Conservation (phyloP, 371 early-diverging fungal species). For the Nematocida sp. region DNA sequence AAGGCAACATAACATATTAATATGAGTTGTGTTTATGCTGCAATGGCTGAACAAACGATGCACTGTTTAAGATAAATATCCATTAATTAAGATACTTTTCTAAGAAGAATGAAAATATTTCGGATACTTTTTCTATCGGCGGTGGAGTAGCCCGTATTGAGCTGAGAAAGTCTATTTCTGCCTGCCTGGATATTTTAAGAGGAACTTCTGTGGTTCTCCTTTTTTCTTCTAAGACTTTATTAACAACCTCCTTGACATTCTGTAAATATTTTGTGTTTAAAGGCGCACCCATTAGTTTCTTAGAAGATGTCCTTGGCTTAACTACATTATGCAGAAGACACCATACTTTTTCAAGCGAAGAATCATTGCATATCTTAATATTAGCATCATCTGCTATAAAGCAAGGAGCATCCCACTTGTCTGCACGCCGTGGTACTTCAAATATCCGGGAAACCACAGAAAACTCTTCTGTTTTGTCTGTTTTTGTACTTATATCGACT, state of each 20-base stretch:
- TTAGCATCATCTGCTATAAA: background rate
- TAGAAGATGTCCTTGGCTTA: conserved; percentile 30
- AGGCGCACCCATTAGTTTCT: conserved; percentile 16
- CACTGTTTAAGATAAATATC: background rate
- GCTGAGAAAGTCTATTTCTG: conserved; percentile 28
- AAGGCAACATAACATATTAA: no score
- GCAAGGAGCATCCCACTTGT: conserved; percentile 57
- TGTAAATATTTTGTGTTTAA: conserved; percentile 17
- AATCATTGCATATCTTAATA: conserved; percentile 1
- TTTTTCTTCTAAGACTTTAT: conserved; percentile 12
- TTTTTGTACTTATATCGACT: background rate
- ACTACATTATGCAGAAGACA: background rate
- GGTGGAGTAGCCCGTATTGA: conserved; percentile 27
- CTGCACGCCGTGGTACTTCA: conserved; percentile 24
- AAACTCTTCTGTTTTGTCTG: conserved; percentile 12
- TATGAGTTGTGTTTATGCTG: no score
- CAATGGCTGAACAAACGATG: no score
- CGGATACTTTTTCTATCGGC: background rate
- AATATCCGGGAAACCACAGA: conserved; percentile 27
- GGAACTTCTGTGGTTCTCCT: conserved; percentile 26
- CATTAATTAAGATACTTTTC: conserved; percentile 26
- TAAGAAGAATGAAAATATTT: conserved; percentile 26
- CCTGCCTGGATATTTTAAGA: conserved; percentile 26
- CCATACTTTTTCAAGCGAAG: background rate
- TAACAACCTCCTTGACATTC: conserved; percentile 34